phyloP scores from a whole-genome alignment of 2,329 filamentous ascomycete genomes.

The Falciphora oryzae region DNA sequence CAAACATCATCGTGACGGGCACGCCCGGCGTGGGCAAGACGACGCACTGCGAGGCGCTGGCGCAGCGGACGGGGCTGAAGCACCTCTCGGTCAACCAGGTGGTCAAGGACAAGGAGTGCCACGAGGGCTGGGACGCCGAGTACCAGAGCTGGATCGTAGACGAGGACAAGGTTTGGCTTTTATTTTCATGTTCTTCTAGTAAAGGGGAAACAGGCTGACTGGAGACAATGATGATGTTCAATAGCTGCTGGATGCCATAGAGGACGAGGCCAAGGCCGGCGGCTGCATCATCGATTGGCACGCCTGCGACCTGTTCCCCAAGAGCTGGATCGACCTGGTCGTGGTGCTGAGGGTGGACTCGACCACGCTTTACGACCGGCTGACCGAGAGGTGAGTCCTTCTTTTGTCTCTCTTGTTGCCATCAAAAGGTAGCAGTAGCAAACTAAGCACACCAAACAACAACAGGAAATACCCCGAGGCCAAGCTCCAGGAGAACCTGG shows the following conservation, averaged over 20 bases:
- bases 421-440: neutral
- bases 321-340: slow-evolving; percentile 90
- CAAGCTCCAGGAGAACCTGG: slow-evolving; percentile 93
- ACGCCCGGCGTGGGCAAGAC: slow-evolving; percentile 96
- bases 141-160: slow-evolving; percentile 88
- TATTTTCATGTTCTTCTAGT: slow-evolving; percentile 7
- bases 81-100: slow-evolving; percentile 87
- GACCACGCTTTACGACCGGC: slow-evolving; percentile 73
- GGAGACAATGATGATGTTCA: slow-evolving; percentile 16
- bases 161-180: slow-evolving; percentile 76
- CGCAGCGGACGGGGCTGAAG: slow-evolving; percentile 67
- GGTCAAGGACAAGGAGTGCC: slow-evolving; percentile 81
- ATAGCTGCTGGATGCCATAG: slow-evolving; percentile 80
- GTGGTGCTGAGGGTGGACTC: slow-evolving; percentile 84
- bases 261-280: slow-evolving; percentile 70
- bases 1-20: slow-evolving; percentile 92
- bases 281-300: slow-evolving; percentile 97
- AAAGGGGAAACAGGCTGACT: neutral
- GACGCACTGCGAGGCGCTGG: slow-evolving; percentile 79
- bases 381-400: slow-evolving; percentile 58
- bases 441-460: neutral
- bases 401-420: neutral
- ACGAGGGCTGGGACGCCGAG: slow-evolving; percentile 83
- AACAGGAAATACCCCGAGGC: slow-evolving; percentile 70
- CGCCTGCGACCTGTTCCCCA: slow-evolving; percentile 90